phyloP scores from a whole-genome alignment of 1,284 basidiomycete genomes.

The Singerocomus inundabilis region DNA sequence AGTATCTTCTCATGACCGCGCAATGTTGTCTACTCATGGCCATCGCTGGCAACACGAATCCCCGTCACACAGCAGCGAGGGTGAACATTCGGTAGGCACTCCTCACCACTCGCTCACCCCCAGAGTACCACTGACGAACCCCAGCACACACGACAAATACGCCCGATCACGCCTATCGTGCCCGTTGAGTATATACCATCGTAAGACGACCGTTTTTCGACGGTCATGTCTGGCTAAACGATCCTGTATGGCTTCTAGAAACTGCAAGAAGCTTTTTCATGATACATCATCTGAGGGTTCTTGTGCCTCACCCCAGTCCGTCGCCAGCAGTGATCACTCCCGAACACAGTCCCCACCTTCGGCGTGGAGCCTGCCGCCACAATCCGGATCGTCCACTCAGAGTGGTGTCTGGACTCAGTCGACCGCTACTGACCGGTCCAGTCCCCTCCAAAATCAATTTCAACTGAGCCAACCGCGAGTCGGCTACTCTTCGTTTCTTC shows the following conservation, averaged over 20 bases:
- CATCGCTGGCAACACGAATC: conserved; percentile 25
- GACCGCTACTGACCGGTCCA: conserved; percentile 28
- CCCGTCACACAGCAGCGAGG: conserved; percentile 27
- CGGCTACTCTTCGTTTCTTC: conserved; percentile 53
- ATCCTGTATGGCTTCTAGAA: conserved; percentile 20
- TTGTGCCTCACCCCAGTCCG: conserved; percentile 32
- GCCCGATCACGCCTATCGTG: conserved; percentile 38
- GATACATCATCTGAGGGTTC: conserved; percentile 32
- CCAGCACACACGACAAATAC: conserved; percentile 31
- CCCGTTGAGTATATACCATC: conserved; percentile 34
- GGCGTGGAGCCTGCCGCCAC: conserved; percentile 30
- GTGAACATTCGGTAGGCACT: conserved; percentile 25
- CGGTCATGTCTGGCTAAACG: conserved; percentile 16
- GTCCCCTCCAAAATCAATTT: conserved; percentile 36
- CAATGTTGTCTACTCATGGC: conserved; percentile 35
- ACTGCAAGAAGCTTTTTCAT: conserved; percentile 33
- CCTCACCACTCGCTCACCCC: conserved; percentile 2
- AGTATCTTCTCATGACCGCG: conserved; percentile 37
- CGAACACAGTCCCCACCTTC: conserved; percentile 35
- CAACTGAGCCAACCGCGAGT: conserved; percentile 46
- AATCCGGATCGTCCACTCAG: conserved; percentile 30
- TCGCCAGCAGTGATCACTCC: conserved; percentile 35
- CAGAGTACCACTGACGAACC: conserved; percentile 14
- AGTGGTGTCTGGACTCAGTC: conserved; percentile 28
- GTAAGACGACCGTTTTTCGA: conserved; percentile 21